phyloP scores from a whole-genome alignment of 2,329 filamentous ascomycete species.

The Curvularia verruculosa region DNA sequence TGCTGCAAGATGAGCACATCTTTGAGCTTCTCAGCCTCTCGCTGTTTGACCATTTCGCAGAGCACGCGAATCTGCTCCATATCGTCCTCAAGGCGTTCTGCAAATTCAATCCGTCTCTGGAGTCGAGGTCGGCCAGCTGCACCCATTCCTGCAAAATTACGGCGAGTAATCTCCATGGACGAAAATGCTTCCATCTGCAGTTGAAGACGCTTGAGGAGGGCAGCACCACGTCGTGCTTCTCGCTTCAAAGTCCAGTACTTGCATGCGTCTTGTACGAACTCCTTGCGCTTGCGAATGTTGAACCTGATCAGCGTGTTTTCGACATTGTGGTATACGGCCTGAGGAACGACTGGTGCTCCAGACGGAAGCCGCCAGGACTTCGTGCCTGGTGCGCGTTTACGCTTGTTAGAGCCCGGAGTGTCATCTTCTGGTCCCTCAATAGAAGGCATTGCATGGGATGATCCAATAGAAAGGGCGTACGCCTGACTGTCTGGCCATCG shows the following conservation, averaged over 20 bases:
- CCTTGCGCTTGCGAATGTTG: slow-evolving; percentile 82
- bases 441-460: slow-evolving; percentile 64
- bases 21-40: slow-evolving; percentile 78
- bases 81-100: slow-evolving; percentile 74
- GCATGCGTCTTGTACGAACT: slow-evolving; percentile 90
- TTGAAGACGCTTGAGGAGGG: slow-evolving; percentile 89
- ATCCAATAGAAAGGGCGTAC: slow-evolving; percentile 80
- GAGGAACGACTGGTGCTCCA: slow-evolving; percentile 91
- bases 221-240: slow-evolving; percentile 87
- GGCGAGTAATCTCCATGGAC: slow-evolving; percentile 93
- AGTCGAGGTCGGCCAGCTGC: slow-evolving; percentile 79
- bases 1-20: slow-evolving; percentile 76
- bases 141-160: slow-evolving; percentile 96
- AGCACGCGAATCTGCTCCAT: slow-evolving; percentile 76
- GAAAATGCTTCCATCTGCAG: slow-evolving; percentile 95
- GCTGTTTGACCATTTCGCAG: slow-evolving; percentile 72
- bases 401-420: slow-evolving; percentile 63
- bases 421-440: slow-evolving; percentile 57
- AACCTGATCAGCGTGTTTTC: slow-evolving; percentile 84
- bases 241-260: slow-evolving; percentile 98
- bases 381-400: slow-evolving; percentile 58
- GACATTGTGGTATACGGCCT: slow-evolving; percentile 84
- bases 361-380: slow-evolving; percentile 93
- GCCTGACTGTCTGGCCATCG: slow-evolving; percentile 92
- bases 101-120: slow-evolving; percentile 85